A percentile compares a stretch with the other conserved stretches of the same genome.
phyloP scores from a whole-genome alignment of 78 protist species.

The Dictyostelium brefeldianum region DNA sequence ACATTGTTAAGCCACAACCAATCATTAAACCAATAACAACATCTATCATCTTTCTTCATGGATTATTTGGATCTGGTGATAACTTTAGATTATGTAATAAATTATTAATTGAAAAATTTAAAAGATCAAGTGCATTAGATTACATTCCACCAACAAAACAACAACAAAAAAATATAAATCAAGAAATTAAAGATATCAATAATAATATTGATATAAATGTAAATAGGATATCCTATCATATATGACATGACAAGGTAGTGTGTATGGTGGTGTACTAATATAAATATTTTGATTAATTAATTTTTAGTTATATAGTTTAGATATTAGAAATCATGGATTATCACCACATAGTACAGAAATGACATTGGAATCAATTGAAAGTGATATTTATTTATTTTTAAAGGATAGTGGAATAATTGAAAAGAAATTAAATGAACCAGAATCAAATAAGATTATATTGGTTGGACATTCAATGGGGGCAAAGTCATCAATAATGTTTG shows the following conservation, averaged over 20 bases:
- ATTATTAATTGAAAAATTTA: not conserved
- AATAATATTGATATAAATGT: constrained; percentile 10
- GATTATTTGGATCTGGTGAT: constrained; percentile 42
- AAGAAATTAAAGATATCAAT: not conserved
- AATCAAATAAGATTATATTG: constrained; percentile 2
- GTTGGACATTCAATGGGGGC: constrained; percentile 65
- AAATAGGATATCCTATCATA: no score
- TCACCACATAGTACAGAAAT: constrained; percentile 37
- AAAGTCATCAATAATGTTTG: constrained; percentile 19
- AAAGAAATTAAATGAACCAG: not conserved
- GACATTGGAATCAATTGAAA: constrained; percentile 15
- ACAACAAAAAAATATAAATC: no score
- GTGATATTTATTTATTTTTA: constrained; percentile 32
- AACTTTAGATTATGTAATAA: constrained; percentile 34
- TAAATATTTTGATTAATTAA: not conserved
- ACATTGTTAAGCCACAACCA: not conserved
- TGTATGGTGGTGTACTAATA: not conserved
- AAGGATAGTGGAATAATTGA: constrained; percentile 8
- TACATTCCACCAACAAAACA: not conserved
- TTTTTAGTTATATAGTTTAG: constrained; percentile 30
- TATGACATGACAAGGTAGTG: no score
- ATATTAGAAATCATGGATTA: constrained; percentile 56
- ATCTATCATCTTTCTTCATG: constrained; percentile 36
- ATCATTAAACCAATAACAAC: not conserved
- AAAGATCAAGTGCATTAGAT: not conserved